Evolutionary conservation across 768 basidiomycete genomes (phyloP).

Genomic region (Paxillus ammoniavirescens): DNA sequence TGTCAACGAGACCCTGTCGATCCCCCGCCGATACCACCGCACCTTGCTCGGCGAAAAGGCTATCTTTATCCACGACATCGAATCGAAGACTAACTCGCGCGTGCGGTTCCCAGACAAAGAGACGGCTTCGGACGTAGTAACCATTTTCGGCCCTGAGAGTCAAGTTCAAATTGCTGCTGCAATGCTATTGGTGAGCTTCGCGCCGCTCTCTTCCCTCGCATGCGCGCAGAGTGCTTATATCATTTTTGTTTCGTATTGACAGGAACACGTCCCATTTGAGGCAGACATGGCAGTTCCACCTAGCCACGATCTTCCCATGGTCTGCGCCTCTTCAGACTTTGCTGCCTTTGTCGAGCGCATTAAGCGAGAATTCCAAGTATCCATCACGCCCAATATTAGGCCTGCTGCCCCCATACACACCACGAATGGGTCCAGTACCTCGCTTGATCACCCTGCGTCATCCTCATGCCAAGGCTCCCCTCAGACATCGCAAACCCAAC

Average conservation of each 20-base stretch:
- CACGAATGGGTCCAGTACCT: conserved; percentile 45
- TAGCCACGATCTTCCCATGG: conserved; percentile 70
- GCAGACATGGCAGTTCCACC: conserved; percentile 92
- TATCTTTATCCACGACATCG: conserved; percentile 97
- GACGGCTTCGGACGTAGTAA: conserved; percentile 89
- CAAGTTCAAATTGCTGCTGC: conserved; percentile 96
- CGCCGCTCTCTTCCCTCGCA: neutral
- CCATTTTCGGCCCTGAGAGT: conserved; percentile 95
- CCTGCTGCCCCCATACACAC: conserved; percentile 31
- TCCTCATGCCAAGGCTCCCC: conserved; percentile 19
- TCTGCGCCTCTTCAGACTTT: conserved; percentile 82
- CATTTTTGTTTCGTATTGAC: conserved; percentile 2
- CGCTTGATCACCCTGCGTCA: conserved; percentile 47
- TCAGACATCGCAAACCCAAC: conserved; percentile 18
- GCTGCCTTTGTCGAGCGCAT: conserved; percentile 82
- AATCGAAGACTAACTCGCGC: conserved; percentile 91
- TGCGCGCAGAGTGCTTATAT: too few species aligned
- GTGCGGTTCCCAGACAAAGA: conserved; percentile 94
- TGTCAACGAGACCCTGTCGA: conserved; percentile 87
- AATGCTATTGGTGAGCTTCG: conserved; percentile 77
- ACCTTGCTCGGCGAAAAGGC: conserved; percentile 93
- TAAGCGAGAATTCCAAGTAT: conserved; percentile 92
- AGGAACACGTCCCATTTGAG: conserved; percentile 97
- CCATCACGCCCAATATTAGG: conserved; percentile 81
- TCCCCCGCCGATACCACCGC: conserved; percentile 93